A percentile compares a stretch with the other conserved stretches of the same genome.
Evolutionary conservation across 495 filamentous ascomycete genomes (phyloP).

Genomic region (Tetracladium marchalianum): DNA sequence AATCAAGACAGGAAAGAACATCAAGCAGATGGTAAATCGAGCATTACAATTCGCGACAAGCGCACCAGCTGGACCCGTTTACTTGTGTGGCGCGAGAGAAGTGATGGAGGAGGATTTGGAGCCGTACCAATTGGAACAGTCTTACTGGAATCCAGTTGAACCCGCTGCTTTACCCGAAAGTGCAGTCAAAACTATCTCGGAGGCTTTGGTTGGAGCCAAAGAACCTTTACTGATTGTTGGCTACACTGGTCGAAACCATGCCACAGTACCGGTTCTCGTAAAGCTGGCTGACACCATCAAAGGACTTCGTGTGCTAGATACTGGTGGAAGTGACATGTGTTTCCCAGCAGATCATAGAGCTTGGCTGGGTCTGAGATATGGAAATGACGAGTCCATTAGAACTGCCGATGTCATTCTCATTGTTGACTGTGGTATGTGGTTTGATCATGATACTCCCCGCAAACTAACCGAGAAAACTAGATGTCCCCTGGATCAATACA

Average conservation of each 20-base stretch:
- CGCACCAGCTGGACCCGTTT: slow-evolving; percentile 78
- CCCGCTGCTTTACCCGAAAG: slow-evolving; percentile 60
- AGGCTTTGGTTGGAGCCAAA: slow-evolving; percentile 61
- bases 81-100: slow-evolving; percentile 75
- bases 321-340: slow-evolving; percentile 89
- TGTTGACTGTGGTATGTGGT: slow-evolving; percentile 54
- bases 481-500: slow-evolving; percentile 58
- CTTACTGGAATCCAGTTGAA: slow-evolving; percentile 64
- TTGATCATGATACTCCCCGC: slow-evolving; percentile 8
- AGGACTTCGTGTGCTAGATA: slow-evolving; percentile 77
- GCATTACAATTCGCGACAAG: slow-evolving; percentile 79
- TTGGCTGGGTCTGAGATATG: slow-evolving; percentile 67
- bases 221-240: slow-evolving; percentile 75
- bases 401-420: slow-evolving; percentile 80
- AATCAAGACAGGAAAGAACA: slow-evolving; percentile 83
- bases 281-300: slow-evolving; percentile 67
- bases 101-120: slow-evolving; percentile 88
- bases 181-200: slow-evolving; percentile 58
- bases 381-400: slow-evolving; percentile 61
- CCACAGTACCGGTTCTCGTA: slow-evolving; percentile 61
- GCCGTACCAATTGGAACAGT: slow-evolving; percentile 67
- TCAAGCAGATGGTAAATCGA: slow-evolving; percentile 92
- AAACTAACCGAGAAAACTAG: not conserved
- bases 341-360: slow-evolving; percentile 72
- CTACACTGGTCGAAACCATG: slow-evolving; percentile 68